Conservation (phyloP, 192 early-diverging fungal species). For the Pecoramyces ruminantium region DNA sequence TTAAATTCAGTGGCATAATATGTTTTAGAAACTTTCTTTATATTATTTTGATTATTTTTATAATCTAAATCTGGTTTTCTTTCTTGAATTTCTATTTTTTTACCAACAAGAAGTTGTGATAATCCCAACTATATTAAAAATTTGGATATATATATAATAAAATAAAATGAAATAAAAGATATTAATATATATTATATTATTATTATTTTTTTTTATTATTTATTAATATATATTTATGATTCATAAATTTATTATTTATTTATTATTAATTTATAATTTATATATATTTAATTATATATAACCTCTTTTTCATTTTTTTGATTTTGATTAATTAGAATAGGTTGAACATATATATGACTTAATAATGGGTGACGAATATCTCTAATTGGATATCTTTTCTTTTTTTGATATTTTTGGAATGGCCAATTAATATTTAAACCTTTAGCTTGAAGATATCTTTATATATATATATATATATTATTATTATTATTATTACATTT, state of each 20-base stretch:
- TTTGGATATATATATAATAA: too few species aligned
- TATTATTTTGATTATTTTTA: not conserved
- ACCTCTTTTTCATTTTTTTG: not conserved
- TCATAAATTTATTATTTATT: too few species aligned
- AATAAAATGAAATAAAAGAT: too few species aligned
- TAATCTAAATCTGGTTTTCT: not conserved
- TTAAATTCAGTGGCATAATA: not conserved
- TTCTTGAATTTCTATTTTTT: not conserved
- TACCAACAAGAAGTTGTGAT: not conserved
- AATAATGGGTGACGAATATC: not conserved
- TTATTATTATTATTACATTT: too few species aligned
- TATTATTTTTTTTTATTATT: too few species aligned
- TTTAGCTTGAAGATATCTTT: not conserved
- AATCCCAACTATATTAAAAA: not conserved
- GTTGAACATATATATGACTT: not conserved
- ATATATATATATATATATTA: too few species aligned
- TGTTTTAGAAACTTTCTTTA: not conserved
- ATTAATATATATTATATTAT: too few species aligned
- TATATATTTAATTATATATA: too few species aligned
- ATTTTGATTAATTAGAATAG: not conserved
- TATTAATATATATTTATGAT: too few species aligned
- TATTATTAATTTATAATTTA: too few species aligned
- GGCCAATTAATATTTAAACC: not conserved
- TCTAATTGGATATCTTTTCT: not conserved
- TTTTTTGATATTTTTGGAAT: not conserved